phyloP scores from a whole-genome alignment of 257 asterid species.

The Datura wrightii region DNA sequence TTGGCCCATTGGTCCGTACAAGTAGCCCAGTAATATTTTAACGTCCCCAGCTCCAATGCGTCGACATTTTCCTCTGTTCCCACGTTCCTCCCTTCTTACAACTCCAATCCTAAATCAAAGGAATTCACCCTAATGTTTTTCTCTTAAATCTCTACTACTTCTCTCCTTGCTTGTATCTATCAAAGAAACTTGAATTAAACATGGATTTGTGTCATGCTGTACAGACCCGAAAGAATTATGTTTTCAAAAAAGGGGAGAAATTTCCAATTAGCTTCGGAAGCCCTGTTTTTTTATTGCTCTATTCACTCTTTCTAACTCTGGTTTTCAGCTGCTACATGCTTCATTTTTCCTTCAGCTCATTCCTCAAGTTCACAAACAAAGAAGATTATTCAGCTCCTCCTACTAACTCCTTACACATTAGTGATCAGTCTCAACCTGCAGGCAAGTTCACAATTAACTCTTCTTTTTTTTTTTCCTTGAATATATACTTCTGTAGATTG shows the following conservation, averaged over 20 bases:
- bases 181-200: background rate
- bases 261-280: conserved; percentile 2
- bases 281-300: conserved; percentile 23
- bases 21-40: too few species aligned
- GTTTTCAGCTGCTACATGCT: conserved; percentile 33
- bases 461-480: background rate
- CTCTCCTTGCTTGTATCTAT: background rate
- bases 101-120: background rate
- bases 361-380: background rate
- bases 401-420: background rate
- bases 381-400: background rate
- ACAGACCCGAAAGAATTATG: background rate
- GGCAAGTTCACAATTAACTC: background rate
- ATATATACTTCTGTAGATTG: too few species aligned
- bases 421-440: background rate
- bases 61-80: background rate
- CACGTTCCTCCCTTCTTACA: background rate
- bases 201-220: background rate
- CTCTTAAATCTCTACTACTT: background rate
- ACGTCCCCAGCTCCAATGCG: too few species aligned
- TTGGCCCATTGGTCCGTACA: too few species aligned
- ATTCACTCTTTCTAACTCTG: conserved; percentile 25
- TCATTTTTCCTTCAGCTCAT: background rate
- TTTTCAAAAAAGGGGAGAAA: background rate
- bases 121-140: too few species aligned